Evolutionary conservation across 2,329 filamentous ascomycete species (phyloP).

Genomic region (Torrubiella hemipterigena): DNA sequence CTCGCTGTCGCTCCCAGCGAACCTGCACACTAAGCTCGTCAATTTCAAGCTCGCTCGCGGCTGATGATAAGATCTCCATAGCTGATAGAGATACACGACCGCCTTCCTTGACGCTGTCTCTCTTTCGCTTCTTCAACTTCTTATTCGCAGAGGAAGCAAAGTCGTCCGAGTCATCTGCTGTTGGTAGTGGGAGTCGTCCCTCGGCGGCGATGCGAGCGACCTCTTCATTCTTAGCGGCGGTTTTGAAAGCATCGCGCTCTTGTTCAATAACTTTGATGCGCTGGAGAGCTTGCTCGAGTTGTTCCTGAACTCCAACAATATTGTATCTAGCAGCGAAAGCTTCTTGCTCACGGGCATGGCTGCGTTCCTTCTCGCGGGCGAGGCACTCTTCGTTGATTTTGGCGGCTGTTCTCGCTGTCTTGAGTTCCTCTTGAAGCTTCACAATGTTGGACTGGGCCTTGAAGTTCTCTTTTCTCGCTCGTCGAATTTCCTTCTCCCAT

Average conservation of each 20-base stretch:
- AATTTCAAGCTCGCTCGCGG: conserved; percentile 43
- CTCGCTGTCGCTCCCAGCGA: conserved; percentile 49
- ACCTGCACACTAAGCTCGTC: conserved; percentile 41
- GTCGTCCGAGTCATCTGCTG: conserved; percentile 37
- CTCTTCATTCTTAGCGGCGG: conserved; percentile 60
- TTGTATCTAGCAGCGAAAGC: conserved; percentile 56
- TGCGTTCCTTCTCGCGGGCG: conserved; percentile 50
- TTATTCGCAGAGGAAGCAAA: conserved; percentile 52
- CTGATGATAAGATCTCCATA: conserved; percentile 41
- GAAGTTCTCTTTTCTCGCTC: conserved; percentile 60
- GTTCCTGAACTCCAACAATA: conserved; percentile 52
- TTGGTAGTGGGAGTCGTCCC: conserved; percentile 55
- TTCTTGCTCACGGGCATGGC: conserved; percentile 52
- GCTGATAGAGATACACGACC: conserved; percentile 33
- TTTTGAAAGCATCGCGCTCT: conserved; percentile 64
- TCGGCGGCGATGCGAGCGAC: conserved; percentile 61
- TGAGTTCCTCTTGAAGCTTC: conserved; percentile 64
- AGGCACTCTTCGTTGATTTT: conserved; percentile 47
- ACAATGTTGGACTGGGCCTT: conserved; percentile 59
- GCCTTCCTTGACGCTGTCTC: conserved; percentile 21
- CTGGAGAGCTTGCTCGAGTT: conserved; percentile 52
- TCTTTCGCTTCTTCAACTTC: conserved; percentile 13
- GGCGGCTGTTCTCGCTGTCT: conserved; percentile 41
- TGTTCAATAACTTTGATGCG: conserved; percentile 55
- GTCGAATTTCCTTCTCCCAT: conserved; percentile 64